Evolutionary conservation across 2,329 filamentous ascomycete genomes (phyloP), one percentile per base, ranked within the genome.

Genomic region (Stylonectria norvegica): DNA sequence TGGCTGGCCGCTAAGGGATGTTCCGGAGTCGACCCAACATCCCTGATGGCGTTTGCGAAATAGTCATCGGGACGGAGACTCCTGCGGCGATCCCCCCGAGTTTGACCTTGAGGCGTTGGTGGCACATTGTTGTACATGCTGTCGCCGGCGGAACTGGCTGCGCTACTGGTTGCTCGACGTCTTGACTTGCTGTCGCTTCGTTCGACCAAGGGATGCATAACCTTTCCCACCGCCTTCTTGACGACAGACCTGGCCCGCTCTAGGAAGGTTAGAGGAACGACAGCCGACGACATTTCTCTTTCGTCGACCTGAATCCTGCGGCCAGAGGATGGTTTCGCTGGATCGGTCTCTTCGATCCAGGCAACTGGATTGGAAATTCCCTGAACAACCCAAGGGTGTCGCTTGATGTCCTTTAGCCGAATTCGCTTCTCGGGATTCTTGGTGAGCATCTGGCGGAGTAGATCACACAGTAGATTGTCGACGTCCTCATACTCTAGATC

Each of bases 301-400:
- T 88, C 89, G 43, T 95, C 90, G 34, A 97, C 88, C 62, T 96
- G 85, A 55, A 98, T 97, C 64, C 82, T 89, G 60, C 85, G 83
- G 50, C 89, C 89, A 41, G 86, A 80, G 20, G 82, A 84, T 44
- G 84, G 84, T 23, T 83, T 78, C 25, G 81, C 83, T 2, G 90
- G 89, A 57, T 97, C 91, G 1, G 90, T 95, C 48, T 95, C 89
- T 54, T 95, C 89, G n/a, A 96, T 79, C 93, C 93, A 98, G 8
- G 76, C 73, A 20, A 79, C 70, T 25, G 84, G 78, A 52, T 95
- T 84, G 22, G 79, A 69, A 32, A 97, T 78, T 48, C 85, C 89
- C 42, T 83, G 73, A 1, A 91, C 73, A 12, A 97, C 85, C 93
- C 93, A 98, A 5, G 85, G 83, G 60, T 98, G 93, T 45, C 86